Evolutionary conservation across 2,329 filamentous ascomycete species (phyloP), one percentile per base, ranked within the genome.

Genomic region (Monosporascus cannonballus): DNA sequence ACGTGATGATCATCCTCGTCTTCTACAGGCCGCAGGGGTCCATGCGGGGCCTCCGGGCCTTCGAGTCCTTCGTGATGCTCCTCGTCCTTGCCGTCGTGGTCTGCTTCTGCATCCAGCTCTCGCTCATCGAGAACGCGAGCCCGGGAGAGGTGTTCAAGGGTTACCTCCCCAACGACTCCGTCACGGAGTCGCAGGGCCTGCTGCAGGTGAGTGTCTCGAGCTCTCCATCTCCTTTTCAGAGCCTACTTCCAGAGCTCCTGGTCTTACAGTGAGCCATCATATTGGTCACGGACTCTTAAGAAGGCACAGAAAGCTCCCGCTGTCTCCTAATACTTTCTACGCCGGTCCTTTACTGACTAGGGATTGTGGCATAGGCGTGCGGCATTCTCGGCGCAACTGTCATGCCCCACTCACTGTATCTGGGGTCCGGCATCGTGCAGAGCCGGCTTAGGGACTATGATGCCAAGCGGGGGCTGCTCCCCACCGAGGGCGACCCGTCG

Each of bases 311-410:
- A 30, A 30, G 11, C 9, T 30, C 27, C 8, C 27, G 4, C 27
- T 30, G 27, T 8, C 27, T 11, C 27, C 27, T 30, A 11, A 11
- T 11, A 30, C 11, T 4, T 11, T 4, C 27, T 30, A 30, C 11
- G 11, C 27, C 9, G 11, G 27, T 11, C 27, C 9, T 30, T 11
- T 11, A 30, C 27, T 30, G 27, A 30, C 27, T 4, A 30, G 27
- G 11, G 27, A 30, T 11, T 11, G 27, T 30, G 27, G 11, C 27
- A 3, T 11, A 88, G 67, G 80, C 86, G 1, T 91, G 87, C 57
- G 87, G 87, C 49, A 91, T 91, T 53, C 74, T 91, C 0, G 87
- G 87, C 2, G 87, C 87, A 3, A 91, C 87, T 0, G 85, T 65
- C 5, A 66, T 66, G 63, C 63, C 64, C 4, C 63, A 66, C 48